Base-by-base conservation (phyloP, 2,329 filamentous ascomycete species). In the Stachybotrys echinatus region DNA sequence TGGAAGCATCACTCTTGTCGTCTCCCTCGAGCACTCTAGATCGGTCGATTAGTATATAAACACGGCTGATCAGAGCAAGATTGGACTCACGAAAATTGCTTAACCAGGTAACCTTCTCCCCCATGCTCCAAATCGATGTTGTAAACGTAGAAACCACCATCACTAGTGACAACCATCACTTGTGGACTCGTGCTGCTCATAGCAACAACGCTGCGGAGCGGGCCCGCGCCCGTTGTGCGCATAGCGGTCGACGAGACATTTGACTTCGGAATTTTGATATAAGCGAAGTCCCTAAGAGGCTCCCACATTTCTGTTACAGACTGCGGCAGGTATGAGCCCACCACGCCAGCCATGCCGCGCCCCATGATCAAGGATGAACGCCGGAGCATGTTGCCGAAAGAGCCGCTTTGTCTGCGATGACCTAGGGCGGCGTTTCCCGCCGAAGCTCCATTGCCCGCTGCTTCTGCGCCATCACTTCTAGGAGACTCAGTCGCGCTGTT, bases 231-330 rank as follows among this genome's bases (percentile, higher is more conserved):
- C 5, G 68, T 19, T 56, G 54, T 43, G 27, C 58, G 45, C 6
- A 60, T 51, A 31, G 54, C 45, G 4, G 54, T 42, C 6, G 50
- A 52, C 5, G 61, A 50, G 4, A 54, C 49, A 17, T 59, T 53
- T 5, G 74, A 65, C 62, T 87, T 89, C 14, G 92, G 92, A 45
- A 99, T 82, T 66, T 94, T 95, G 63, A 97, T 92, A 77, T 89
- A 97, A 1, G 94, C 94, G 71, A 99, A 99, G 68, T 99, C 94
- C 49, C 94, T 83, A 52, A 87, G 76, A 0, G 94, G 94, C 62
- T 99, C 94, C 92, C 92, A 97, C 79, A 97, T 96, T 69, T 97
- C 92, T 1, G 92, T 92, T 5, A 99, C 91, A 2, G 92, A 92
- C 61, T 88, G 88, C 0, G 94, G 94, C 2, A 99, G 75, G 65